Evolutionary conservation across 352 stramenopile genomes (phyloP), one percentile per base, ranked within the genome.

Genomic region (Pythium folliculosum): DNA sequence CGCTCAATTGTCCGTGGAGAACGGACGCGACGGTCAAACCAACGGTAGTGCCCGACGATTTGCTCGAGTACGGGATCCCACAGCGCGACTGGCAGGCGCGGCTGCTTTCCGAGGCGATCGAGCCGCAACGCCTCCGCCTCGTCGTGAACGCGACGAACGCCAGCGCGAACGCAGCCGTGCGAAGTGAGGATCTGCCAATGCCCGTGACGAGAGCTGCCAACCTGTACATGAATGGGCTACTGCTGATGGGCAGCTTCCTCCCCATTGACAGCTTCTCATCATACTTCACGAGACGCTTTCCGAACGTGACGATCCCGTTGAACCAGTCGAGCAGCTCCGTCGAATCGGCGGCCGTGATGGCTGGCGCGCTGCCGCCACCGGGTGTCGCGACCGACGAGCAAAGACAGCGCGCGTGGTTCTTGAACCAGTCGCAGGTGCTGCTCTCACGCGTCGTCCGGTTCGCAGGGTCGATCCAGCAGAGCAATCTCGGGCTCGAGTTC

Each of bases 61-160:
- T 44, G 5, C 19, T 57, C 27, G 19, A 45, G 5, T 25, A 27
- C 22, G 44, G 30, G 0, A 45, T 63, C 3, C 22, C 52, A 8
- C 53, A 52, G 44, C 53, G 43, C 44, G 53, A 62, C 25, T 69
- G 62, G 62, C 53, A 63, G n/a, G n/a, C 14, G 1, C 43, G 52
- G 0, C 3, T 69, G 3, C 32, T 69, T 5, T n/a, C 37, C 2
- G n/a, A 63, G 14, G 53, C 44, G n/a, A 2, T 63, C 16, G 25
- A 45, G 52, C n/a, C 52, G 1, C 9, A 58, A 44, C 22, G 4
- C 3, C 51, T 71, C 2, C 38, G 45, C 1, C 8, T 71, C 16
- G 50, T 67, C 19, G 50, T 65, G 23, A 62, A 70, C 22, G 25
- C 64, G 19, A 70, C 48, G 4, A 49, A 69, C 23, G 12, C 13